A percentile compares a stretch with the other conserved stretches of the same genome.
These are phyloP conservation scores for Moelleriella libera DNA, from an alignment of 2,329 filamentous ascomycete species.

Conservation along the genomic window DNA sequence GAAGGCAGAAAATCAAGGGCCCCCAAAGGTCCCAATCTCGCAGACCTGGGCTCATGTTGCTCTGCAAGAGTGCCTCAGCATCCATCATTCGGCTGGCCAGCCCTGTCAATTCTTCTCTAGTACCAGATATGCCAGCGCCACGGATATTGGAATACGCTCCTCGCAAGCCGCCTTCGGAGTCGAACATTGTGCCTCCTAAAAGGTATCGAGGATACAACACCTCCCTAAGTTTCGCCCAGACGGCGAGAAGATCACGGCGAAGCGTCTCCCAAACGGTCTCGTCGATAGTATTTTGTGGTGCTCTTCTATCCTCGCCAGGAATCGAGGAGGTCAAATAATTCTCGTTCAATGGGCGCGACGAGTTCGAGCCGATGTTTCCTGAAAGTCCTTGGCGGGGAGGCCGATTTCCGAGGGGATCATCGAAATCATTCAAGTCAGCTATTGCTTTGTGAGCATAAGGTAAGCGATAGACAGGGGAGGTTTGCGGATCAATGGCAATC, in stretches of 20 bases:
- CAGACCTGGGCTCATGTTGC: conserved; percentile 75
- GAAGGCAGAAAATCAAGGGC: conserved; percentile 82
- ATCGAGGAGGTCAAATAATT: conserved; percentile 80
- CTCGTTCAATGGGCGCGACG: conserved; percentile 50
- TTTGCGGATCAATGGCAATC: neutral
- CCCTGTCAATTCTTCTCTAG: conserved; percentile 46
- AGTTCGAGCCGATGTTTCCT: conserved; percentile 61
- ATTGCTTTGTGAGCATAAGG: conserved; percentile 2
- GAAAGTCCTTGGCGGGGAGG: conserved; percentile 68
- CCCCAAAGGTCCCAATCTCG: conserved; percentile 99
- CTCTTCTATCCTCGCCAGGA: conserved; percentile 81
- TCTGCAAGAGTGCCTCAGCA: conserved; percentile 46
- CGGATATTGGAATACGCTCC: conserved; percentile 49
- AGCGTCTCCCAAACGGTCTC: conserved; percentile 97
- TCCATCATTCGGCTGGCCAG: conserved; percentile 49
- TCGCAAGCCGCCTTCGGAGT: conserved; percentile 36
- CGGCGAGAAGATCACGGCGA: conserved; percentile 75
- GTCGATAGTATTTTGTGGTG: conserved; percentile 86
- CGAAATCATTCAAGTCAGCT: conserved; percentile 85
- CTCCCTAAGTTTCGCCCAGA: conserved; percentile 97
- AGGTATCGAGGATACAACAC: conserved; percentile 94
- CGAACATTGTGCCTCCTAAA: conserved; percentile 55
- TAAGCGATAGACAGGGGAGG: neutral
- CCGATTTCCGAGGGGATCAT: conserved; percentile 60
- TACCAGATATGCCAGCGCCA: conserved; percentile 42